A percentile compares a stretch with the other conserved stretches of the same genome.
Evolutionary conservation across 2,329 filamentous ascomycete species (phyloP).

Genomic region (Ophiostoma montium): DNA sequence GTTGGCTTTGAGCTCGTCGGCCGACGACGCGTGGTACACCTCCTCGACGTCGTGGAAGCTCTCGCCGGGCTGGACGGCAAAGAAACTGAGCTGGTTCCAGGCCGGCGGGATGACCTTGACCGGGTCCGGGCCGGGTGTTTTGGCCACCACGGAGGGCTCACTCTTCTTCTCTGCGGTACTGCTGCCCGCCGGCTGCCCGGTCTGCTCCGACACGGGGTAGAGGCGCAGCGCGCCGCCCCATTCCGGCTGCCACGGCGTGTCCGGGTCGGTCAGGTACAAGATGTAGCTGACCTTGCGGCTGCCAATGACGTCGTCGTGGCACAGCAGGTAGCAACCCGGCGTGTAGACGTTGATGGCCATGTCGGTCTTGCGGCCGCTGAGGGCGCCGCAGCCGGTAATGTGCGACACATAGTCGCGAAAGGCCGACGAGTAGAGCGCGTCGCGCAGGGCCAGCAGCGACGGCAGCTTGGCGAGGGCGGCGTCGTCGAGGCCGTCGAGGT

Average conservation of each 20-base stretch:
- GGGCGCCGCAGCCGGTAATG: slow-evolving; percentile 71
- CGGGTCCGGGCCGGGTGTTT: slow-evolving; percentile 66
- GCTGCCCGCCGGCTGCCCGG: slow-evolving; percentile 52
- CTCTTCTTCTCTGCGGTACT: neutral
- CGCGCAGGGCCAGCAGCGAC: slow-evolving; percentile 79
- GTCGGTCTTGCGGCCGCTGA: slow-evolving; percentile 91
- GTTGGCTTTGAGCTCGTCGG: slow-evolving; percentile 47
- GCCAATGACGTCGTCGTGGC: slow-evolving; percentile 98
- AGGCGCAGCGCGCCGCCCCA: slow-evolving; percentile 89
- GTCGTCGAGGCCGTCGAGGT: slow-evolving; percentile 85
- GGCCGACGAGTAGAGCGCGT: slow-evolving; percentile 79
- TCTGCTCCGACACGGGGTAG: slow-evolving; percentile 55
- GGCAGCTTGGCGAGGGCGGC: slow-evolving; percentile 74
- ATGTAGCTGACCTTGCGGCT: slow-evolving; percentile 93
- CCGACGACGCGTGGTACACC: slow-evolving; percentile 60
- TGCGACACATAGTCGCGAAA: slow-evolving; percentile 82
- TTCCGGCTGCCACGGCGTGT: slow-evolving; percentile 73
- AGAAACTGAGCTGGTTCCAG: slow-evolving; percentile 97
- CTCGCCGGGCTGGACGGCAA: slow-evolving; percentile 94
- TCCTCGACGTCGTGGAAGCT: slow-evolving; percentile 99
- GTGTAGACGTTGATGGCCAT: slow-evolving; percentile 99
- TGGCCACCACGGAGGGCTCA: slow-evolving; percentile 36
- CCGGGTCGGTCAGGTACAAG: slow-evolving; percentile 85
- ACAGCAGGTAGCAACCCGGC: slow-evolving; percentile 85
- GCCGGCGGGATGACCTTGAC: slow-evolving; percentile 78